Evolutionary conservation across 2,329 filamentous ascomycete species (phyloP), one percentile per base, ranked within the genome.

Genomic region (Sordariomycetes sp.): DNA sequence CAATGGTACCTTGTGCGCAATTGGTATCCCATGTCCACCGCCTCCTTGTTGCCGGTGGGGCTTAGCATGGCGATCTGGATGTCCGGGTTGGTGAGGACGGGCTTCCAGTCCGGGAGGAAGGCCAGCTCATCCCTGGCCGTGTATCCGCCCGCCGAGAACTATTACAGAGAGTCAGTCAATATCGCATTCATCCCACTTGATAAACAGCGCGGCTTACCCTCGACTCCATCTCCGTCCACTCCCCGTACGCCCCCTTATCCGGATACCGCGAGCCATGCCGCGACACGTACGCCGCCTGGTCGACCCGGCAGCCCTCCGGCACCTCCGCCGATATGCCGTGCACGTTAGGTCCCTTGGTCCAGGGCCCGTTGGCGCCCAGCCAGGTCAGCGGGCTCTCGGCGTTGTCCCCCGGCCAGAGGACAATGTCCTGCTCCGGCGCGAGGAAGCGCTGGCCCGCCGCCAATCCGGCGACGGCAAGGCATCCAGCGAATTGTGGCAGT

Each of bases 241-340:
- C 74, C 5, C 72, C 70, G 60, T 86, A 85, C 5, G 85, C 82
- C 3, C 82, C 81, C 1, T 70, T 70, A 61, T 86, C 84, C 0
- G 83, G 83, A 64, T 80, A 88, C 50, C 83, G 75, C 50, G 81
- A 84, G 20, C 84, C 85, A 70, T 86, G 84, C 20, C 83, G 78
- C 1, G 76, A 74, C 37, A 83, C 70, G 61, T 83, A 86, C 5
- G 80, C 79, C 3, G 79, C 82, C 63, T 83, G 78, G 60, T 87
- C 81, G 3, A 87, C 77, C 11, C 70, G 71, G 65, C 84, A 87
- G 51, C 76, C 74, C 1, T 77, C 72, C 0, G 83, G 83, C 1
- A 81, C 72, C 3, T 78, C 72, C 34, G 76, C 70, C 0, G 78
- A 78, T 58, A 86, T 80, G 14, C 71, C 73, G 60, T 79, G 76